These are phyloP conservation scores for Cenchrus americanus DNA, from an alignment of 176 grass and related monocot genomes.

Conservation along the genomic window DNA sequence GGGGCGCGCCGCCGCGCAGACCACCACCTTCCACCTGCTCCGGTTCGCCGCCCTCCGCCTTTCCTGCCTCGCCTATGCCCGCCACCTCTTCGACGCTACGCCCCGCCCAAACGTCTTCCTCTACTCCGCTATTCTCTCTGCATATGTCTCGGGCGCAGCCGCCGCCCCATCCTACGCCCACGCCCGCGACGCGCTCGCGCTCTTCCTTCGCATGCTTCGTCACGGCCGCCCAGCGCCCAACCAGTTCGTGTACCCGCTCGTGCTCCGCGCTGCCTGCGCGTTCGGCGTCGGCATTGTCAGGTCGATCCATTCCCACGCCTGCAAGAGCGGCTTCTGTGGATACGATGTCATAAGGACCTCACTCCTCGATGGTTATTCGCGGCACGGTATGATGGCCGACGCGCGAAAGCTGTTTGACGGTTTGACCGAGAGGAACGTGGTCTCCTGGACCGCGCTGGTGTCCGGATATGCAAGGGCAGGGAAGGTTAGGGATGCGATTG, in stretches of 20 bases:
- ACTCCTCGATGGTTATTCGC: slow-evolving; percentile 69
- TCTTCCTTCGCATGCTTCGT: slow-evolving; percentile 76
- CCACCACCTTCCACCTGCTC: slow-evolving; percentile 81
- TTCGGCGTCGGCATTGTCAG: slow-evolving; percentile 33
- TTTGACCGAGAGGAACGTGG: slow-evolving; percentile 71
- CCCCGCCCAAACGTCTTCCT: slow-evolving; percentile 72
- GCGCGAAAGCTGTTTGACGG: slow-evolving; percentile 72
- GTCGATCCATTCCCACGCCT: slow-evolving; percentile 61
- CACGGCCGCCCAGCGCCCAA: slow-evolving; percentile 54
- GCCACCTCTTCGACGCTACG: slow-evolving; percentile 70
- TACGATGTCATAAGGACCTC: slow-evolving; percentile 55
- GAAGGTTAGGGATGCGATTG: slow-evolving; percentile 53
- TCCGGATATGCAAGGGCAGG: slow-evolving; percentile 64
- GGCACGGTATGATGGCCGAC: slow-evolving; percentile 57
- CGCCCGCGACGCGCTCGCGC: slow-evolving; percentile 42
- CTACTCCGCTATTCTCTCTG: slow-evolving; percentile 78
- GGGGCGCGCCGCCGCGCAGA: slow-evolving; percentile 62
- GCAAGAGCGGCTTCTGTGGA: slow-evolving; percentile 61
- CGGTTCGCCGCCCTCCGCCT: slow-evolving; percentile 66
- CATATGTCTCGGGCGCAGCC: slow-evolving; percentile 44
- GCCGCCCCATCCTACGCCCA: slow-evolving; percentile 21
- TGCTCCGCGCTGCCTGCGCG: slow-evolving; percentile 60
- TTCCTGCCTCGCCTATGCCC: slow-evolving; percentile 67
- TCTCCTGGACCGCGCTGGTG: slow-evolving; percentile 74
- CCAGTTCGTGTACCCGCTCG: slow-evolving; percentile 82